Base-by-base conservation (phyloP, 2,329 filamentous ascomycete genomes). In the Penicillium freii region DNA sequence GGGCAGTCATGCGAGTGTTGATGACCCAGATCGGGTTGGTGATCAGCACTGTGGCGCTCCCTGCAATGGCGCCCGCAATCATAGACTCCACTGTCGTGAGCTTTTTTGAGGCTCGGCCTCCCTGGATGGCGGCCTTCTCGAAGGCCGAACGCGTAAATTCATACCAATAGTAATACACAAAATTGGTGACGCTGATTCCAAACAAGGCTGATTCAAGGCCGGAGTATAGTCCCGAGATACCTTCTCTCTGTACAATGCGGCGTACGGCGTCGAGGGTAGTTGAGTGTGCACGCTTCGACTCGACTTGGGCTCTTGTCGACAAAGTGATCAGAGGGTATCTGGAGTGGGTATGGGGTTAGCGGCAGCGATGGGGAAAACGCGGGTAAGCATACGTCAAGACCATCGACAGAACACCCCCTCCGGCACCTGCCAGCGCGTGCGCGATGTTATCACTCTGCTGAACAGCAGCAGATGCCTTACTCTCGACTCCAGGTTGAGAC, bases 81-180 rank as follows among this genome's bases (percentile, higher is more conserved):
- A 99, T 99, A 65, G 88, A 89, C 80, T 99, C 93, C 66, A 93
- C 76, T 0, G 94, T 96, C 19, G 91, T 94, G 73, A 99, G 87
- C 74, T 92, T 92, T 77, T 86, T 88, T 61, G 84, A 87, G 56
- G 87, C 84, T 62, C 91, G 87, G 34, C 89, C 90, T 54, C 89
- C 81, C 68, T 85, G 87, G 57, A 82, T 75, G 45, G 92, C 91
- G 10, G 91, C 90, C 63, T 83, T 79, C 63, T 80, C 91, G 79
- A 97, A 97, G 73, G 89, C 89, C 50, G 88, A 83, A 58, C 92
- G 87, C 62, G 92, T 94, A 90, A 91, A 99, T 80, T 99, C 94
- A 78, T 97, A 99, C 93, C 85, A 99, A 82, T 97, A 99, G 80
- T 99, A 99, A 83, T 99, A 99, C 47, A 99, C 93, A 74, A 99